Percentiles rank a stretch among this genome's conserved stretches.
phyloP scores from a whole-genome alignment of 176 grass and related monocot species.

The Aechmea fasciata region DNA sequence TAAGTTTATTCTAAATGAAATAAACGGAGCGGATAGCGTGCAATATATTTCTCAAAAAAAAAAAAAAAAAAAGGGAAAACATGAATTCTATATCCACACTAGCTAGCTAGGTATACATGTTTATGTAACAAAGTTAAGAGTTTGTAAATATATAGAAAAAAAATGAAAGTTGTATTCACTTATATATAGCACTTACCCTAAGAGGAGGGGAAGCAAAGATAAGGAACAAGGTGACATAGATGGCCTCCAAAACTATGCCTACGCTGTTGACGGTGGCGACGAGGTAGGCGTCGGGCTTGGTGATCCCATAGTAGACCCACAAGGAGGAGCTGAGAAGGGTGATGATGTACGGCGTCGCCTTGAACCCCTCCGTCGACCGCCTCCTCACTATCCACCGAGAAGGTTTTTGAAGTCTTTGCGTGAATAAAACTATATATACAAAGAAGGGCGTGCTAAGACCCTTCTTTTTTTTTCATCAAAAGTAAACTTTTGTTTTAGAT shows the following conservation, averaged over 20 bases:
- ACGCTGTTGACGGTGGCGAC: conserved; percentile 54
- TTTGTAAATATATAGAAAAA: background rate
- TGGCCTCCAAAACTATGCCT: conserved; percentile 37
- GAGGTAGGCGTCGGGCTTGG: conserved; percentile 52
- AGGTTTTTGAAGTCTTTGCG: conserved; percentile 14
- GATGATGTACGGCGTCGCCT: conserved; percentile 34
- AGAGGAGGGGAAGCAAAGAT: conserved; percentile 21
- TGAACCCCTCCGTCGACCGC: conserved; percentile 48
- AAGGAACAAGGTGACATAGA: conserved; percentile 50
- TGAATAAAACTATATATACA: background rate
- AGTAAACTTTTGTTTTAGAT: background rate
- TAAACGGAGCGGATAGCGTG: too few species aligned
- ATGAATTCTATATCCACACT: too few species aligned
- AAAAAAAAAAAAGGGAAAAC: too few species aligned
- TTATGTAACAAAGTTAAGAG: background rate
- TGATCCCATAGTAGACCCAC: conserved; percentile 69
- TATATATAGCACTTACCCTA: conserved; percentile 38
- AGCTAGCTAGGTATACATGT: too few species aligned
- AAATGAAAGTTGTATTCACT: background rate
- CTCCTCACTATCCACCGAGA: conserved; percentile 40
- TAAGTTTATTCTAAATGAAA: too few species aligned
- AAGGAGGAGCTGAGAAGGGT: conserved; percentile 42
- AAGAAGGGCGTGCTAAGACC: background rate
- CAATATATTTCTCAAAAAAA: too few species aligned
- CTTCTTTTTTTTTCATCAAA: background rate